A percentile compares a stretch with the other conserved stretches of the same genome.
phyloP scores from a whole-genome alignment of 352 stramenopile species.

The Pythium phragmiticola region DNA sequence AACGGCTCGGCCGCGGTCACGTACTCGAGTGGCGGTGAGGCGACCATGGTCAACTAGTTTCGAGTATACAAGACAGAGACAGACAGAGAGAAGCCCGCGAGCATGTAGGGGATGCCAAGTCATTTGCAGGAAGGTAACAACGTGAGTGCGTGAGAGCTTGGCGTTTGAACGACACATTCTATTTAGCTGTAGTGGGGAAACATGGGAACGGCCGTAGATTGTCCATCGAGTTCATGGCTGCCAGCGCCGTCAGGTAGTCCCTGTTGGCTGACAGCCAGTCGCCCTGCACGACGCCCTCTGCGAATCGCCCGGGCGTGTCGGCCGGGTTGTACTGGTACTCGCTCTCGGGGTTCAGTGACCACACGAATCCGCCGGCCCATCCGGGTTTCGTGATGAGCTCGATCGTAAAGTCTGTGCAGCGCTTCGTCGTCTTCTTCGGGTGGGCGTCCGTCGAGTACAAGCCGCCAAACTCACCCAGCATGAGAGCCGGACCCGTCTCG shows the following conservation, averaged over 20 bases:
- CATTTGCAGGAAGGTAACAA: no score
- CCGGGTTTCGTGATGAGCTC: conserved; percentile 47
- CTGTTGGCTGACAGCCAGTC: conserved; percentile 62
- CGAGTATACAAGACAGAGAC: no score
- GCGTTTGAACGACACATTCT: neutral
- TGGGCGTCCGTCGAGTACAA: conserved; percentile 56
- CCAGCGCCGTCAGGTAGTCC: conserved; percentile 42
- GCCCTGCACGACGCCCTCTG: conserved; percentile 47
- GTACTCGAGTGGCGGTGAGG: conserved; percentile 3
- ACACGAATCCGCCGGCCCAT: conserved; percentile 65
- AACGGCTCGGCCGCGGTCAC: conserved; percentile 15
- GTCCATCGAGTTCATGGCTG: conserved; percentile 48
- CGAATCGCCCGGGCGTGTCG: conserved; percentile 38
- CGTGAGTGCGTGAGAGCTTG: neutral
- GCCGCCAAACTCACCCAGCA: conserved; percentile 70
- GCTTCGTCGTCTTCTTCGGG: conserved; percentile 57
- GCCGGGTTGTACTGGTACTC: conserved; percentile 64
- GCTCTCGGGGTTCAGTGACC: conserved; percentile 72
- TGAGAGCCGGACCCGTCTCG: conserved; percentile 42
- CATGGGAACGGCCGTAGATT: conserved; percentile 53
- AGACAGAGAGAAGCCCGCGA: neutral
- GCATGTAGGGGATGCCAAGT: neutral
- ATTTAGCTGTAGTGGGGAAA: conserved; percentile 26
- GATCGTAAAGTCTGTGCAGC: conserved; percentile 60
- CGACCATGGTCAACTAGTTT: neutral